Base-by-base conservation (phyloP, 495 filamentous ascomycete species). In the Xylaria telfairii region DNA sequence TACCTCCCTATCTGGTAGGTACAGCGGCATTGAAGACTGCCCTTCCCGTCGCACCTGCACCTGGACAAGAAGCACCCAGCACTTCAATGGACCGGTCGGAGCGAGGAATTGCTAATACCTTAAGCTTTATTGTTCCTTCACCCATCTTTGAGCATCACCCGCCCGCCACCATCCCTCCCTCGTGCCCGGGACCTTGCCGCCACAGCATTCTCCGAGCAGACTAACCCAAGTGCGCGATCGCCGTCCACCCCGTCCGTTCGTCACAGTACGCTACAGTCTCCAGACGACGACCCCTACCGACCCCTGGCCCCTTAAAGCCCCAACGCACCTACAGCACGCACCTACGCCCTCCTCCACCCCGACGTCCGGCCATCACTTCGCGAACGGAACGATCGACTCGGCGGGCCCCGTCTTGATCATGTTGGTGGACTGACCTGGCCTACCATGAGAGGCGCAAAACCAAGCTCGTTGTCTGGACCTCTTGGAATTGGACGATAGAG, bases 401-500 rank as follows among this genome's bases (percentile, higher is more conserved):
- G 49, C 41, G 69, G 37, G 65, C 57, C 47, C 67, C 68, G 71
- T 51, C 59, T 66, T 60, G 76, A 77, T 66, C 71, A 78, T 77
- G 76, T 74, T 72, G 65, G 69, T 74, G 67, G 75, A 74, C 61
- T 75, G 76, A 77, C 65, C 68, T 66, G 67, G 76, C 74, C 73
- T 72, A 73, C 72, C 76, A 78, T 77, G 76, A 75, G 76, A 77
- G 76, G 72, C 76, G 76, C 76, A 75, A 66, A 57, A 42, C 57
- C 60, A 63, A 77, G 74, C 76, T 74, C 72, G 75, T 72, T 73
- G 73, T 71, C 68, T 78, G 64, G 53, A 71, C n/a, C 68, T 75
- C 70, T 65, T 62, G 47, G 61, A 63, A 65, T 65, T 59, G 37
- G 37, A 70, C 42, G 51, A 68, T 70, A 77, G 64, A 53, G 32